phyloP scores from a whole-genome alignment of 805 yeast species.

The Blastobotrys mokoenaii region DNA sequence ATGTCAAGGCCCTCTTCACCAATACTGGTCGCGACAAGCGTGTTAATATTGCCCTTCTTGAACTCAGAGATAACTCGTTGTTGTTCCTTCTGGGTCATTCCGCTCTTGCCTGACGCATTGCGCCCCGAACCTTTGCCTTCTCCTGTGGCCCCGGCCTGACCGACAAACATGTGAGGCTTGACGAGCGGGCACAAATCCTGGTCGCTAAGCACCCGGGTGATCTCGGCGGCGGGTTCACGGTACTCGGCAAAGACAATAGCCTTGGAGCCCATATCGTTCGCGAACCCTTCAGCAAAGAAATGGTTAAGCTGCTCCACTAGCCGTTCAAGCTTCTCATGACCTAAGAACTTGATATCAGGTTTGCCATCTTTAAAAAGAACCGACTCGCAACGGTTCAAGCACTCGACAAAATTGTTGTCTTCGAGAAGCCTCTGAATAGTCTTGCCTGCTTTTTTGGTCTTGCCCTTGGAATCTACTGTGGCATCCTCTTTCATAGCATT shows the following conservation, averaged over 20 bases:
- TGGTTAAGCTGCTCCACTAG: constrained; percentile 46
- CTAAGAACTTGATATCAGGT: constrained; percentile 26
- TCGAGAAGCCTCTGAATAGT: constrained; percentile 58
- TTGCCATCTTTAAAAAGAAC: constrained; percentile 30
- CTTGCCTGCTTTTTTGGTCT: constrained; percentile 39
- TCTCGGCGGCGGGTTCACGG: constrained; percentile 84
- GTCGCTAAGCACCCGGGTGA: constrained; percentile 47
- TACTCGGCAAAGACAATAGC: constrained; percentile 84
- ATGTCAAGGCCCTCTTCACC: constrained; percentile 99
- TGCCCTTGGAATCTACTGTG: constrained; percentile 12
- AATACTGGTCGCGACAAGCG: constrained; percentile 89
- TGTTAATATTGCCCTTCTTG: constrained; percentile 63
- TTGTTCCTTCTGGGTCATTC: constrained; percentile 88
- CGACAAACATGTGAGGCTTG: constrained; percentile 82
- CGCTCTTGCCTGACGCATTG: constrained; percentile 26
- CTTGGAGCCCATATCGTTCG: constrained; percentile 34
- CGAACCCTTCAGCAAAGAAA: constrained; percentile 41
- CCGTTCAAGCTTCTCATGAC: constrained; percentile 69
- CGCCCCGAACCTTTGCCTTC: constrained; percentile 12
- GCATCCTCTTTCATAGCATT: constrained; percentile 38
- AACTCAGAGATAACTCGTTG: constrained; percentile 69
- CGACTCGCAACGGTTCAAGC: constrained; percentile 39
- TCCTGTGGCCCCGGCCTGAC: constrained; percentile 42
- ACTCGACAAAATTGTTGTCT: constrained; percentile 38
- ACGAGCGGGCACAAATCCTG: constrained; percentile 28